Evolutionary conservation across 2,329 filamentous ascomycete species (phyloP).

Genomic region (Canariomyces notabilis): DNA sequence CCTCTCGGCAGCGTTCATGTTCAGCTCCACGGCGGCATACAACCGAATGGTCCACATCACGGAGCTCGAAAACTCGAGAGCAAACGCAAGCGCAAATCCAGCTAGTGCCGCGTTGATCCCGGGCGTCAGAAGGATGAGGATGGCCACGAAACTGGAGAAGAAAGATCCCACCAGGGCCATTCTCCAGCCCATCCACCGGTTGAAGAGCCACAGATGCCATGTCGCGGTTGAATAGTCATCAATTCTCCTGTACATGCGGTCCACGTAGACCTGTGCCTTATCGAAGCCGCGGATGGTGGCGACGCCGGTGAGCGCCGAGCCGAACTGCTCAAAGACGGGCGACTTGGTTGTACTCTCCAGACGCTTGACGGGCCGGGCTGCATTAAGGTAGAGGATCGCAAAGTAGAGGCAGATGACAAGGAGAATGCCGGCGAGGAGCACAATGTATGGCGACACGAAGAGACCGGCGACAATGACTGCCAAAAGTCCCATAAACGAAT

Average conservation of each 20-base stretch:
- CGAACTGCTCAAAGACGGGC: slow-evolving; percentile 76
- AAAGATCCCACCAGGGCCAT: slow-evolving; percentile 64
- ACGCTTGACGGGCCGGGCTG: slow-evolving; percentile 68
- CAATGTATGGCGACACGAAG: slow-evolving; percentile 62
- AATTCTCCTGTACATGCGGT: slow-evolving; percentile 64
- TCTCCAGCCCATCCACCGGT: slow-evolving; percentile 71
- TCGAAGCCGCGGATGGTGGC: slow-evolving; percentile 71
- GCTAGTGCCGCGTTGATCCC: slow-evolving; percentile 64
- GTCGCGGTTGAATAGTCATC: slow-evolving; percentile 63
- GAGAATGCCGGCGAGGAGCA: slow-evolving; percentile 56
- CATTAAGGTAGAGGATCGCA: slow-evolving; percentile 60
- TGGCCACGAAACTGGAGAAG: slow-evolving; percentile 62
- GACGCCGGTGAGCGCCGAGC: slow-evolving; percentile 65
- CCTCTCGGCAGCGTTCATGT: slow-evolving; percentile 74
- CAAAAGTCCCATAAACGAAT: slow-evolving; percentile 56
- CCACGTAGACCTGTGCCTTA: slow-evolving; percentile 61
- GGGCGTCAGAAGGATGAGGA: slow-evolving; percentile 57
- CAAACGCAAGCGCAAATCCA: slow-evolving; percentile 70
- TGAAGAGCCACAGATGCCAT: slow-evolving; percentile 67
- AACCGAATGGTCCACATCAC: slow-evolving; percentile 63
- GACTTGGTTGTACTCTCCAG: slow-evolving; percentile 73
- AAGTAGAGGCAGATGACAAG: slow-evolving; percentile 54
- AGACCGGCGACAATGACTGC: slow-evolving; percentile 63
- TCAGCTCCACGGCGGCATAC: slow-evolving; percentile 66
- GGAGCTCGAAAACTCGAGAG: slow-evolving; percentile 60